These are phyloP conservation scores for Malus asiatica DNA, from an alignment of 306 rosid genomes.

Conservation along the genomic window DNA sequence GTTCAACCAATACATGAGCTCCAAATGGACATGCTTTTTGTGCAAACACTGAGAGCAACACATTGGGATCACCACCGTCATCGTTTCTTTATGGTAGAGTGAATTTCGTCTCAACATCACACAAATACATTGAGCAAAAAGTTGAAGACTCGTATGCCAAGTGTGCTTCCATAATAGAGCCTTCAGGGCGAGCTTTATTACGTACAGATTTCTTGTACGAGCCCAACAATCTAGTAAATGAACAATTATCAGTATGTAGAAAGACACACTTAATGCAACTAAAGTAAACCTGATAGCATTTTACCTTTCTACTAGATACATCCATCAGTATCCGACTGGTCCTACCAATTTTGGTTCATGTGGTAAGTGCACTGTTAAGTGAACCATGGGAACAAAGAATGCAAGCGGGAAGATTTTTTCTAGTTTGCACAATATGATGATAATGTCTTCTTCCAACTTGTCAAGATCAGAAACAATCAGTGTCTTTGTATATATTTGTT, in stretches of 20 bases:
- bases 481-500: background rate
- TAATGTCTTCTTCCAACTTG: background rate
- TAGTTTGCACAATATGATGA: background rate
- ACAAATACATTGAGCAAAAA: background rate
- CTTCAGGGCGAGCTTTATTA: background rate
- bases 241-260: background rate
- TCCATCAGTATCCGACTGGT: background rate
- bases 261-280: background rate
- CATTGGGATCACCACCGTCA: background rate
- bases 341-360: background rate
- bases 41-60: background rate
- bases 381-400: conserved; percentile 5
- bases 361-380: background rate
- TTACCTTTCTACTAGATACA: conserved; percentile 9
- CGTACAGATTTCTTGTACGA: background rate
- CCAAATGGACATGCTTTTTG: background rate
- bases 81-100: background rate
- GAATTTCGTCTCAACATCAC: background rate
- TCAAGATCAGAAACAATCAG: background rate
- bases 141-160: background rate
- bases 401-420: conserved; percentile 2
- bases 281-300: background rate
- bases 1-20: background rate
- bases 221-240: background rate
- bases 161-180: background rate